A percentile compares a stretch with the other conserved stretches of the same genome.
Conservation (phyloP, 2,329 filamentous ascomycete genomes). For the Coniochaeta sp. region DNA sequence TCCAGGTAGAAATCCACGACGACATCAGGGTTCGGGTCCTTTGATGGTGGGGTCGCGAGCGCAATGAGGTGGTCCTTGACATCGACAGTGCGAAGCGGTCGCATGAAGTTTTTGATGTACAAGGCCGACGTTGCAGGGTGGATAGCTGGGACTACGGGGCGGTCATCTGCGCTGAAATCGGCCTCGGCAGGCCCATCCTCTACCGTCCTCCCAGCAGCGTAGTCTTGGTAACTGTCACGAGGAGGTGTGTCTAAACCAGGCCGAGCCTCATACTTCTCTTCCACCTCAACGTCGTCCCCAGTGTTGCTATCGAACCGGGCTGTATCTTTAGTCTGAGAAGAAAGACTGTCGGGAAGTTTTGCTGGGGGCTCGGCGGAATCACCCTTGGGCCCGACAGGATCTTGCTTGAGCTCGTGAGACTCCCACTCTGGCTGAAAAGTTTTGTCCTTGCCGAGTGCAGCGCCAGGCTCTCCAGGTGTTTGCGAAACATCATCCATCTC, state of each 20-base stretch:
- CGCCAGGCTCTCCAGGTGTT: background rate
- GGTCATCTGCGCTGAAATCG: slow-evolving; percentile 17
- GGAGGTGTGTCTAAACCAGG: background rate
- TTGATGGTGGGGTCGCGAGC: slow-evolving; percentile 55
- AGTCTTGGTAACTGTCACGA: slow-evolving; percentile 8
- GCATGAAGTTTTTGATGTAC: slow-evolving; percentile 87
- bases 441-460: background rate
- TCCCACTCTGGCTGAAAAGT: background rate
- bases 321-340: background rate
- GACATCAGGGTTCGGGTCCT: slow-evolving; percentile 41
- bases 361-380: background rate
- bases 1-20: slow-evolving; percentile 73
- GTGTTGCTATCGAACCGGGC: background rate
- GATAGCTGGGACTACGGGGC: slow-evolving; percentile 43
- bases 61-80: slow-evolving; percentile 62
- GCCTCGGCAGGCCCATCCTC: slow-evolving; percentile 8
- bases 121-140: slow-evolving; percentile 70
- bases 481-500: slow-evolving; percentile 13
- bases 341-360: background rate
- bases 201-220: slow-evolving; percentile 7
- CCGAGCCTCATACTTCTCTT: background rate
- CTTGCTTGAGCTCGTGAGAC: background rate
- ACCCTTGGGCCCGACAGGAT: background rate
- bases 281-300: background rate
- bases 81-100: slow-evolving; percentile 63